Evolutionary conservation across 1,139 yeast genomes (phyloP), one percentile per base, ranked within the genome.

Genomic region (Pneumocystis wakefieldiae): DNA sequence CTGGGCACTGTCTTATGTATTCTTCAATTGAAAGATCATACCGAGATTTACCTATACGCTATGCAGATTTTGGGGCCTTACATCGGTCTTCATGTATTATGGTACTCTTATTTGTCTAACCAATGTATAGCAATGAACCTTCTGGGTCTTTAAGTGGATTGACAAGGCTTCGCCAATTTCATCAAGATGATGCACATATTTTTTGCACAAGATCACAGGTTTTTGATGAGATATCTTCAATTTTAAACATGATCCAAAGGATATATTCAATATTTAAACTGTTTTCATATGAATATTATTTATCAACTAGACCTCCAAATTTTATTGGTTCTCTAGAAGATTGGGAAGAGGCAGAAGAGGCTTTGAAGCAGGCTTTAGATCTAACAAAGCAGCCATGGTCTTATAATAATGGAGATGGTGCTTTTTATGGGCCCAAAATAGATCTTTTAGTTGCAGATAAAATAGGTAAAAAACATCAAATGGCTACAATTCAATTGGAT

Each of bases 121-220:
- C 36, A 12, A 38, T 78, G 3, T 48, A 12, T 24, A 24, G 55
- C 4, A 92, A 92, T 73, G 98, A 92, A 76, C 87, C 89, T 67
- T 86, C 95, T 60, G 97, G 97, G 72, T 97, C 90, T 28, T 76
- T 85, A 62, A 78, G 87, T 39, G 97, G 97, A 37, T 83, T 92
- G 72, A 92, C 97, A 62, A 83, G 98, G 75, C 97, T 92, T 59
- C 86, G 98, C 76, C 82, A 97, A 76, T 92, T 92, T 83, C 98
- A 92, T 76, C 98, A 92, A 77, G 98, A 92, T 76, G 98, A 92
- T 76, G 97, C 96, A 59, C 98, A 92, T 73, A 92, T 92, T 67
- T 92, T 92, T 83, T 92, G 97, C 79, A 84, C 89, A 61, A 83
- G 82, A 68, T 92, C 86, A 65, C 97, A 92, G 78, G 87, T 92